Conservation (phyloP, 2,329 filamentous ascomycete genomes). For the Beauveria australis region DNA sequence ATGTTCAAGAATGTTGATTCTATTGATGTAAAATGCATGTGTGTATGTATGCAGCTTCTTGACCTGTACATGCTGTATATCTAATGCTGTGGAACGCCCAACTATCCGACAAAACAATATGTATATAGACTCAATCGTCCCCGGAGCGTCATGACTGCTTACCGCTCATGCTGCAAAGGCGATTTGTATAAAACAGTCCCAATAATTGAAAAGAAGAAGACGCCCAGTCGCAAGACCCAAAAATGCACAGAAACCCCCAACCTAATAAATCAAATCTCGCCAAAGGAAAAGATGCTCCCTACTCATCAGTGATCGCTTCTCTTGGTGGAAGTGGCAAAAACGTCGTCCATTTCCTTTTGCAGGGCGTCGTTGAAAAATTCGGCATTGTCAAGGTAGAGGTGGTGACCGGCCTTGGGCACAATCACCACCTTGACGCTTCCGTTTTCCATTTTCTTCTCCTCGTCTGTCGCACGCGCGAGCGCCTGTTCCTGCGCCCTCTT, state of each 20-base stretch:
- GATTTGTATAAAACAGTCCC: not conserved
- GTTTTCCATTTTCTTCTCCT: conserved; percentile 64
- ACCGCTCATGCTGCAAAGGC: not conserved
- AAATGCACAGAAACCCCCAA: not conserved
- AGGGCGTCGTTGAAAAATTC: conserved; percentile 49
- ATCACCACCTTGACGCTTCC: conserved; percentile 77
- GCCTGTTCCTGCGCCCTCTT: conserved; percentile 55
- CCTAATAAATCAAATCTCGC: too few species aligned
- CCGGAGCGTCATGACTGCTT: not conserved
- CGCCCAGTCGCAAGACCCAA: not conserved
- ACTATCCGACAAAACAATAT: not conserved
- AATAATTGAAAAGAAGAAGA: not conserved
- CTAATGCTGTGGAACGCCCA: not conserved
- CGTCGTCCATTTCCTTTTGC: conserved; percentile 45
- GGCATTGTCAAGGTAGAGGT: conserved; percentile 52
- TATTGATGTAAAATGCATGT: not conserved
- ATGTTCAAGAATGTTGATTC: not conserved
- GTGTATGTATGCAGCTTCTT: not conserved
- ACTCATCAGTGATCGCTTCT: not conserved
- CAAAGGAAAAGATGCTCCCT: not conserved
- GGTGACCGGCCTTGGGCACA: conserved; percentile 54
- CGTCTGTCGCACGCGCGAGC: conserved; percentile 52
- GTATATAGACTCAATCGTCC: not conserved
- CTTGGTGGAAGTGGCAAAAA: conserved; percentile 23
- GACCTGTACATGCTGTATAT: not conserved